Conservation (phyloP, 306 rosid genomes). For the Oxytropis ochrocephala region DNA sequence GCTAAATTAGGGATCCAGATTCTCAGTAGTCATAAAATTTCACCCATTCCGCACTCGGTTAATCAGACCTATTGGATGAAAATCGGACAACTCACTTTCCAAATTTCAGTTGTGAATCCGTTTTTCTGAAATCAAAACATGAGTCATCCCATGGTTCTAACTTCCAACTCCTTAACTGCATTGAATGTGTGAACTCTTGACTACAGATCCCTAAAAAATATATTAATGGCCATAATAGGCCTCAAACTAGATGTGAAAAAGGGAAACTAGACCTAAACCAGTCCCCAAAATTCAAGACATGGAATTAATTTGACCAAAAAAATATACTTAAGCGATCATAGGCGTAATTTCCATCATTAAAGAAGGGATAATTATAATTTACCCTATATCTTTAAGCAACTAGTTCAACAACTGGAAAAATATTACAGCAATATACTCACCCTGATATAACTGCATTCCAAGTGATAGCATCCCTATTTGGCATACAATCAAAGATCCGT, state of each 20-base stretch:
- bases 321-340: background rate
- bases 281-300: background rate
- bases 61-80: background rate
- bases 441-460: conserved; percentile 94
- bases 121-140: background rate
- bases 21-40: background rate
- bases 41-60: background rate
- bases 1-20: background rate
- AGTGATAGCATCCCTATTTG: conserved; percentile 49
- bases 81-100: background rate
- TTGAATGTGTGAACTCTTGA: background rate
- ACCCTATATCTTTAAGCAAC: background rate
- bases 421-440: conserved; percentile 25
- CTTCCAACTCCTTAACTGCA: background rate
- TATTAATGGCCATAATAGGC: background rate
- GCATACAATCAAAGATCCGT: conserved; percentile 62
- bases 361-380: background rate
- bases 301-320: background rate
- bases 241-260: background rate
- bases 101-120: background rate
- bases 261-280: background rate
- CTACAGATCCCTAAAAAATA: background rate
- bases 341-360: background rate
- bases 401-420: background rate
- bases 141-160: background rate